Conservation (phyloP, 2,329 filamentous ascomycete genomes). For the Fusarium phyllophilum region DNA sequence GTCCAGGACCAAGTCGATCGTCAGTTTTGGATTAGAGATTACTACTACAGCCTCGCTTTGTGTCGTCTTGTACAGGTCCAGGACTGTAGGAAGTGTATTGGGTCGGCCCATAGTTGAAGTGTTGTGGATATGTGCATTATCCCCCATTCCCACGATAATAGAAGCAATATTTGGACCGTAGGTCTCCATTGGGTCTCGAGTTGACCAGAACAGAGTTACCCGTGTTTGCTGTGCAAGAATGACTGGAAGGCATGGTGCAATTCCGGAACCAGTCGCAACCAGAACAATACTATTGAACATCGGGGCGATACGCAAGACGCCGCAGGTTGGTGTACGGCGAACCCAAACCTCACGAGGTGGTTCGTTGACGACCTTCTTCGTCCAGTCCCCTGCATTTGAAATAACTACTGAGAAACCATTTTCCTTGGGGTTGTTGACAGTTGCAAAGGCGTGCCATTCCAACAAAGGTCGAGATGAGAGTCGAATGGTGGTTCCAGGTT, state of each 20-base stretch:
- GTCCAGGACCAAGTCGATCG: conserved; percentile 70
- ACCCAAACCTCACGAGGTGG: conserved; percentile 71
- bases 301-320: conserved; percentile 70
- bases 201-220: conserved; percentile 72
- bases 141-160: conserved; percentile 63
- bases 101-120: conserved; percentile 65
- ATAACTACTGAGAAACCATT: conserved; percentile 70
- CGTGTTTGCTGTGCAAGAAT: conserved; percentile 58
- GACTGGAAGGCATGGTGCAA: conserved; percentile 65
- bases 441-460: conserved; percentile 78
- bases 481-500: conserved; percentile 57
- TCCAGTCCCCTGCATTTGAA: conserved; percentile 75
- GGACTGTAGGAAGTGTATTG: conserved; percentile 55
- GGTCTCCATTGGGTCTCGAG: conserved; percentile 63
- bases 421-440: conserved; percentile 65
- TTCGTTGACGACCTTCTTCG: conserved; percentile 65
- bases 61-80: conserved; percentile 63
- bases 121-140: conserved; percentile 71
- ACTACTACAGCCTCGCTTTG: conserved; percentile 74
- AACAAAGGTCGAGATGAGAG: conserved; percentile 68
- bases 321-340: conserved; percentile 69
- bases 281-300: conserved; percentile 71
- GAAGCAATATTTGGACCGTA: conserved; percentile 66
- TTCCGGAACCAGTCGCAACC: conserved; percentile 75
- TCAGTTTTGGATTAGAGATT: conserved; percentile 72